Percentiles rank a stretch among this genome's conserved stretches.
phyloP scores from a whole-genome alignment of 78 protist genomes.

The Emiliania huxleyi region DNA sequence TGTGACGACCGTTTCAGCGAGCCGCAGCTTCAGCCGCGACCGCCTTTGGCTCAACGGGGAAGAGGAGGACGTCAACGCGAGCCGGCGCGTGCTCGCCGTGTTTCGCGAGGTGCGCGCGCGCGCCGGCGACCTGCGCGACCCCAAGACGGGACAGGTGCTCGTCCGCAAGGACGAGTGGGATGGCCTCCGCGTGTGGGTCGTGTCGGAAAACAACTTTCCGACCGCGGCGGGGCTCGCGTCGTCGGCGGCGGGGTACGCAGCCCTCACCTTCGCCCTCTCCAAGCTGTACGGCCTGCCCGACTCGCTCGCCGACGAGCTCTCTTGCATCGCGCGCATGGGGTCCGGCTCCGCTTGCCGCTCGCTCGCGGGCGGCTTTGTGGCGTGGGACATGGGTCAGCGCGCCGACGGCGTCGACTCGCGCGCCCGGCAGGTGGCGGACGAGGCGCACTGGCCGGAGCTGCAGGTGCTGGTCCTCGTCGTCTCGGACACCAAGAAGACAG shows the following conservation, averaged over 20 bases:
- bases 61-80: slow-evolving; percentile 10
- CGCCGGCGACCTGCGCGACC: background rate
- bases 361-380: slow-evolving; percentile 94
- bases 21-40: slow-evolving; percentile 54
- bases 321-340: slow-evolving; percentile 83
- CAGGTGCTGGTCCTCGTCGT: slow-evolving; percentile 82
- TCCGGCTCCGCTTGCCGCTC: slow-evolving; percentile 96
- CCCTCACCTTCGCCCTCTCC: slow-evolving; percentile 70
- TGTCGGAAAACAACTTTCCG: slow-evolving; percentile 91
- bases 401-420: slow-evolving; percentile 74
- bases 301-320: slow-evolving; percentile 51
- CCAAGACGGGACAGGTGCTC: background rate
- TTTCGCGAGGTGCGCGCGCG: background rate
- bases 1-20: slow-evolving; percentile 71
- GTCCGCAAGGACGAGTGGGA: background rate
- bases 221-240: slow-evolving; percentile 68
- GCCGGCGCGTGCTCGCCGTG: slow-evolving; percentile 14
- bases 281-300: slow-evolving; percentile 35
- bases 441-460: slow-evolving; percentile 91
- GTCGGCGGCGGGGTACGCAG: background rate
- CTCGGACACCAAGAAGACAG: slow-evolving; percentile 84
- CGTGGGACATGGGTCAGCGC: slow-evolving; percentile 86
- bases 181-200: slow-evolving; percentile 56
- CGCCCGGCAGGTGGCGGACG: slow-evolving; percentile 34
- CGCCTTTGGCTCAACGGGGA: slow-evolving; percentile 93